phyloP scores from a whole-genome alignment of 805 yeast genomes.

The Ogataea minuta region DNA sequence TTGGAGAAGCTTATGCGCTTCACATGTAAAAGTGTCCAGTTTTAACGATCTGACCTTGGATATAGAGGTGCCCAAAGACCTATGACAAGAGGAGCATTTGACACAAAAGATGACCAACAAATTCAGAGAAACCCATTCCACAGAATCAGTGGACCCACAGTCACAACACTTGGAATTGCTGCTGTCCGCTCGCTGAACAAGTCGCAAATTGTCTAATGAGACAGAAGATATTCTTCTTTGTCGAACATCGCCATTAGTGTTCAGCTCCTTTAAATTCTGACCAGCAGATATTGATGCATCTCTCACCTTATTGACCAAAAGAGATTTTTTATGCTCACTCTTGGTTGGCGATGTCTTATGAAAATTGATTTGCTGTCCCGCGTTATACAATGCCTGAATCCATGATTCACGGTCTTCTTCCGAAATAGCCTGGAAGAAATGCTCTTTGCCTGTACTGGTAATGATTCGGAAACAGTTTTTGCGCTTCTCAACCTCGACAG shows the following conservation, averaged over 20 bases:
- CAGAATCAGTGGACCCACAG: constrained; percentile 61
- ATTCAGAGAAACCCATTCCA: constrained; percentile 87
- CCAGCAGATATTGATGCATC: background rate
- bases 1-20: constrained; percentile 52
- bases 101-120: constrained; percentile 72
- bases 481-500: constrained; percentile 44
- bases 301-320: background rate
- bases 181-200: constrained; percentile 43
- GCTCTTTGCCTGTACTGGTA: constrained; percentile 63
- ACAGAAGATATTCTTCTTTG: constrained; percentile 36
- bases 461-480: constrained; percentile 70
- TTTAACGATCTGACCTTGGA: constrained; percentile 75
- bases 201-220: constrained; percentile 31
- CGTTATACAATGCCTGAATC: constrained; percentile 61
- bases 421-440: constrained; percentile 71
- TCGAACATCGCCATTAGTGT: constrained; percentile 12
- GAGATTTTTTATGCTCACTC: background rate
- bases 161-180: constrained; percentile 74
- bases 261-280: constrained; percentile 3
- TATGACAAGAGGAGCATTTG: constrained; percentile 84
- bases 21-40: constrained; percentile 68
- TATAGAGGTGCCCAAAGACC: constrained; percentile 80
- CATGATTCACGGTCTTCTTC: constrained; percentile 68
- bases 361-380: constrained; percentile 38
- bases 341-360: constrained; percentile 12